A percentile compares a stretch with the other conserved stretches of the same genome.
Evolutionary conservation across 352 stramenopile species (phyloP).

Genomic region (Globisporangium cylindrosporum): DNA sequence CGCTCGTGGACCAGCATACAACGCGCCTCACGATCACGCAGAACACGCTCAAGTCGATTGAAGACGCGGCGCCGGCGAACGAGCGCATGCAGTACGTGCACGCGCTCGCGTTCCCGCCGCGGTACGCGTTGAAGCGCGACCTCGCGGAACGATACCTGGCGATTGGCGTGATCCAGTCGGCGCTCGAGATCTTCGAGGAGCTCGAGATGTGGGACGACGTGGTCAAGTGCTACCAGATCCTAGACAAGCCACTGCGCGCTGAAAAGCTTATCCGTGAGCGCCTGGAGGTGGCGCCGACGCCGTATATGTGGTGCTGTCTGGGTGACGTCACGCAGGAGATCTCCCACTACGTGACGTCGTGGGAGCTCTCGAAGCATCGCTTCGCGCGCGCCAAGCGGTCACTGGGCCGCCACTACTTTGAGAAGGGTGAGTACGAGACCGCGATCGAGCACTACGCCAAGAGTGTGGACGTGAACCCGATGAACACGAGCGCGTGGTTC

Average conservation of each 20-base stretch:
- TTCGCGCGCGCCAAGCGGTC: slow-evolving; percentile 92
- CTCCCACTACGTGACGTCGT: slow-evolving; percentile 89
- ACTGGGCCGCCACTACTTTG: slow-evolving; percentile 87
- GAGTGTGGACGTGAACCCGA: slow-evolving; percentile 85
- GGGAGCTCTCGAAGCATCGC: slow-evolving; percentile 88
- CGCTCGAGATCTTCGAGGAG: slow-evolving; percentile 92
- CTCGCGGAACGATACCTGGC: slow-evolving; percentile 92
- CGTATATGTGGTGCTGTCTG: slow-evolving; percentile 93
- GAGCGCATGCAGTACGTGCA: slow-evolving; percentile 92
- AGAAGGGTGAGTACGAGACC: slow-evolving; percentile 76
- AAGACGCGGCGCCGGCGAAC: slow-evolving; percentile 88
- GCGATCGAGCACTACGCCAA: slow-evolving; percentile 82
- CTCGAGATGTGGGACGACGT: slow-evolving; percentile 97
- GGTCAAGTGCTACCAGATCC: slow-evolving; percentile 93
- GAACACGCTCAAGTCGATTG: slow-evolving; percentile 73
- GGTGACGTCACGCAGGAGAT: slow-evolving; percentile 91
- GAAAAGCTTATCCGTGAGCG: slow-evolving; percentile 89
- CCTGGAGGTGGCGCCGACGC: slow-evolving; percentile 81
- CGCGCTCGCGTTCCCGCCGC: slow-evolving; percentile 91
- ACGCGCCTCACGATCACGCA: slow-evolving; percentile 92
- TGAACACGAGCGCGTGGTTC: slow-evolving; percentile 92
- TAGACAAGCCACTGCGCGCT: slow-evolving; percentile 89
- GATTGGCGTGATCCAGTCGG: slow-evolving; percentile 85
- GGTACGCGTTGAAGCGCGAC: slow-evolving; percentile 92
- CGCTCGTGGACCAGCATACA: slow-evolving; percentile 94